Evolutionary conservation across 371 early-diverging fungal genomes (phyloP).

Genomic region (Mucor velutinosus): DNA sequence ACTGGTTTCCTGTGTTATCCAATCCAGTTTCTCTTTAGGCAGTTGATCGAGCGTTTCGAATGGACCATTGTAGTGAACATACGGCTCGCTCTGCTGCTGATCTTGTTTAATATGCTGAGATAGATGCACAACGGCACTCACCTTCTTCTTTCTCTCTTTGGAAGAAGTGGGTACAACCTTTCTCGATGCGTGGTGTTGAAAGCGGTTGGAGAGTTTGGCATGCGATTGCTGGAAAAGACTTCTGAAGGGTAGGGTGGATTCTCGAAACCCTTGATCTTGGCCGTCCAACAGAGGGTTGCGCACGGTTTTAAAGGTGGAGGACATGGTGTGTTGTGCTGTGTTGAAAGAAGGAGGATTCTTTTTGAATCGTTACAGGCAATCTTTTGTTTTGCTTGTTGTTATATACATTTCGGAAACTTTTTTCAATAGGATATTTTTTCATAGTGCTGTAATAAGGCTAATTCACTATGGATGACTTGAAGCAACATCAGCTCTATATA

Average conservation of each 20-base stretch:
- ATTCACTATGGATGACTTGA: no score
- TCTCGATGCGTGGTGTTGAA: not conserved
- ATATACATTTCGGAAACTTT: slow-evolving; percentile 7
- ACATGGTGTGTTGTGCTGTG: not conserved
- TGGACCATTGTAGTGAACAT: slow-evolving; percentile 47
- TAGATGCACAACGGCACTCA: not conserved
- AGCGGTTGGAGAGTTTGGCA: not conserved
- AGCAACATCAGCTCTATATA: no score
- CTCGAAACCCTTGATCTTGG: not conserved
- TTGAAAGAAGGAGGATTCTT: not conserved
- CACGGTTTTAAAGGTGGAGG: slow-evolving; percentile 4
- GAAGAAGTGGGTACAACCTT: slow-evolving; percentile 12
- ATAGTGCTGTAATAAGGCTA: not conserved
- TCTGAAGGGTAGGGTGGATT: slow-evolving; percentile 4
- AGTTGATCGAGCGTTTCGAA: slow-evolving; percentile 44
- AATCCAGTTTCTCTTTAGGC: slow-evolving; percentile 38
- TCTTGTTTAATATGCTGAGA: slow-evolving; percentile 3
- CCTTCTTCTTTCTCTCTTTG: not conserved
- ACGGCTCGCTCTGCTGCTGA: slow-evolving; percentile 24
- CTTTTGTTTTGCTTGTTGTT: not conserved
- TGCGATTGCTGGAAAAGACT: not conserved
- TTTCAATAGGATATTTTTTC: not conserved
- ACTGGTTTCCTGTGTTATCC: slow-evolving; percentile 33
- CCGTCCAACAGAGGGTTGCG: slow-evolving; percentile 10
- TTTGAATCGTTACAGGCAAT: no score